Percentiles rank a stretch among this genome's conserved stretches.
phyloP scores from a whole-genome alignment of 2,329 filamentous ascomycete species.

The Gremmenia infestans region DNA sequence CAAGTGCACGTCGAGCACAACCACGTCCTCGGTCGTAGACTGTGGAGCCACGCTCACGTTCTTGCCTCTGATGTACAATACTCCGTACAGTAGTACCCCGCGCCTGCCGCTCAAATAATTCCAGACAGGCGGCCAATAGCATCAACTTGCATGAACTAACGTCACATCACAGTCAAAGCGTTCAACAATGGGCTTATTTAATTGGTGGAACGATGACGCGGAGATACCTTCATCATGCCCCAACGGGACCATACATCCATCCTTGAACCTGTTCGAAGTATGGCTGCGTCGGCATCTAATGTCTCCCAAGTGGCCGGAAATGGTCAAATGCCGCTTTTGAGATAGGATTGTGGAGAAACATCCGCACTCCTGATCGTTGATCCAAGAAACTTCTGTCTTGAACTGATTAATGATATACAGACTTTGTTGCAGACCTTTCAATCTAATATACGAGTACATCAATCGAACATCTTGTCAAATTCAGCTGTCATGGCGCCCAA shows the following conservation, averaged over 20 bases:
- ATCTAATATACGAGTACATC: constrained; percentile 6
- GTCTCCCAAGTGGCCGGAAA: not conserved
- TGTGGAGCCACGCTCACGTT: constrained; percentile 6
- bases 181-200: not conserved
- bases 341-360: not conserved
- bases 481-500: constrained; percentile 19
- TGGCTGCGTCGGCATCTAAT: not conserved
- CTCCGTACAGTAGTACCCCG: not conserved
- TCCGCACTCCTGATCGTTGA: not conserved
- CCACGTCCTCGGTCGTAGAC: too few relatives aligned
- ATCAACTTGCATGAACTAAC: constrained; percentile 4
- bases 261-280: too few relatives aligned
- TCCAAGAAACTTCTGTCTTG: not conserved
- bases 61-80: not conserved
- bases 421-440: not conserved
- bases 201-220: constrained; percentile 7
- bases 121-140: constrained; percentile 1
- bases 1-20: too few relatives aligned
- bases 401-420: not conserved
- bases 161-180: constrained; percentile 7
- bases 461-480: constrained; percentile 13
- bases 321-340: not conserved
- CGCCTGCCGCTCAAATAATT: not conserved
- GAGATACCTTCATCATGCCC: constrained; percentile 4
- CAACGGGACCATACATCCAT: not conserved